Conservation (phyloP, 768 basidiomycete species). For the Auricularia auricula-judae region DNA sequence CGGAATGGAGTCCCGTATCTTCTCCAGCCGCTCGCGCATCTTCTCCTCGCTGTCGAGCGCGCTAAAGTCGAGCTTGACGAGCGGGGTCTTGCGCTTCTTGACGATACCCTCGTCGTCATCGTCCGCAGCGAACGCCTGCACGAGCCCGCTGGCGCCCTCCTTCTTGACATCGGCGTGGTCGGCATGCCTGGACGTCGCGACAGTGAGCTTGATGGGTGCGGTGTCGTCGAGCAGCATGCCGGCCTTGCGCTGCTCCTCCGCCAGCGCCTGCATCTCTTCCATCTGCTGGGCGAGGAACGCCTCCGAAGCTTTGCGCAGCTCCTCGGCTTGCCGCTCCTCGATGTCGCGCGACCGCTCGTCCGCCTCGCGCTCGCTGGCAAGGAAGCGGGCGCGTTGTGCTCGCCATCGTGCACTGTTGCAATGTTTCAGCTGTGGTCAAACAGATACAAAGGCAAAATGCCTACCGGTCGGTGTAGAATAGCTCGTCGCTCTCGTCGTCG, state of each 20-base stretch:
- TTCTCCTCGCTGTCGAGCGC: slow-evolving; percentile 72
- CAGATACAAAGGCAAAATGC: slow-evolving; percentile 13
- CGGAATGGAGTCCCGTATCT: slow-evolving; percentile 64
- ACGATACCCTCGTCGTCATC: slow-evolving; percentile 76
- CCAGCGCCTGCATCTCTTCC: slow-evolving; percentile 90
- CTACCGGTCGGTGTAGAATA: slow-evolving; percentile 86
- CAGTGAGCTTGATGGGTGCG: slow-evolving; percentile 77
- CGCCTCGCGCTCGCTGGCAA: slow-evolving; percentile 69
- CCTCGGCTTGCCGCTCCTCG: slow-evolving; percentile 80
- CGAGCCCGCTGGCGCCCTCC: slow-evolving; percentile 17
- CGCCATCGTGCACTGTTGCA: slow-evolving; percentile 72
- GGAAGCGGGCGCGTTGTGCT: slow-evolving; percentile 52
- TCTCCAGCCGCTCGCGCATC: slow-evolving; percentile 68
- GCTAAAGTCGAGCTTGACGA: slow-evolving; percentile 87
- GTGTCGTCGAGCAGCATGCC: slow-evolving; percentile 87
- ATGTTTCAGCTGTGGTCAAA: not conserved
- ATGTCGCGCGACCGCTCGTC: slow-evolving; percentile 74
- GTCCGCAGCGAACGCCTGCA: slow-evolving; percentile 43
- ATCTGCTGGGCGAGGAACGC: slow-evolving; percentile 88
- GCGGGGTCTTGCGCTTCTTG: slow-evolving; percentile 71
- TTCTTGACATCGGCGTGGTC: slow-evolving; percentile 16
- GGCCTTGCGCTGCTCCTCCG: slow-evolving; percentile 82
- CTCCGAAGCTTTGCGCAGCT: slow-evolving; percentile 82
- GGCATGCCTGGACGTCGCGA: slow-evolving; percentile 33
- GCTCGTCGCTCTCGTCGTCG: slow-evolving; percentile 85